A percentile compares a stretch with the other conserved stretches of the same genome.
phyloP scores from a whole-genome alignment of 2,329 filamentous ascomycete species.

The Aplosporella prunicola region DNA sequence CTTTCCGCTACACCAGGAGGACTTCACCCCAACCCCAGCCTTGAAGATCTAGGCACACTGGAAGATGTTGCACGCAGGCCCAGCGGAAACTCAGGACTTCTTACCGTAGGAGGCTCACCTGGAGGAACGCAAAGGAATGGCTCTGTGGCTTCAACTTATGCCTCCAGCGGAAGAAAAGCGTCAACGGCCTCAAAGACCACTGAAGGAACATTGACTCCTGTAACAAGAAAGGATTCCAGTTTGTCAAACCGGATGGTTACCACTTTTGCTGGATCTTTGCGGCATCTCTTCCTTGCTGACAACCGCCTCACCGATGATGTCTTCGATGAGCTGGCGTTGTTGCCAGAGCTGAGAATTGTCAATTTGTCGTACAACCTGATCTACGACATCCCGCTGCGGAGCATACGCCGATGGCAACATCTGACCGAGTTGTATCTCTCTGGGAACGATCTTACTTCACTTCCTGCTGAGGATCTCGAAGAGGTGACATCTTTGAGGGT shows the following conservation, averaged over 20 bases:
- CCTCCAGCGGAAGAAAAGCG: slow-evolving; percentile 71
- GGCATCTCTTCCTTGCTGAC: slow-evolving; percentile 80
- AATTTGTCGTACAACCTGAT: slow-evolving; percentile 94
- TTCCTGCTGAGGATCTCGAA: slow-evolving; percentile 90
- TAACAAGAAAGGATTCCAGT: slow-evolving; percentile 76
- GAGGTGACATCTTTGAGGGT: slow-evolving; percentile 80
- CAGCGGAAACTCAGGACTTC: slow-evolving; percentile 70
- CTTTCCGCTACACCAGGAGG: no score
- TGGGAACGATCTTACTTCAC: slow-evolving; percentile 82
- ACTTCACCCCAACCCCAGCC: slow-evolving; percentile 49
- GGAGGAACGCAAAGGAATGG: slow-evolving; percentile 57
- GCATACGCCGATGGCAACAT: slow-evolving; percentile 81
- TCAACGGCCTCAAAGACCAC: slow-evolving; percentile 65
- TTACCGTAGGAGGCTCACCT: slow-evolving; percentile 69
- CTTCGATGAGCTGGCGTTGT: slow-evolving; percentile 78
- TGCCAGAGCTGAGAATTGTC: slow-evolving; percentile 75
- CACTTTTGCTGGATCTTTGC: slow-evolving; percentile 80
- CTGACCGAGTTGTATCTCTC: slow-evolving; percentile 89
- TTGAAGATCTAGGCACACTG: slow-evolving; percentile 63
- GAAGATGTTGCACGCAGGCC: slow-evolving; percentile 62
- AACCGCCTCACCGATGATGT: slow-evolving; percentile 92
- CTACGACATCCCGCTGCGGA: slow-evolving; percentile 81
- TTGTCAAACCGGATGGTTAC: slow-evolving; percentile 68
- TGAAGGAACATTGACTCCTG: slow-evolving; percentile 48
- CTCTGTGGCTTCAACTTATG: slow-evolving; percentile 73